Evolutionary conservation across 257 asterid genomes (phyloP), one percentile per base, ranked within the genome.

Genomic region (Nicotiana attenuata): DNA sequence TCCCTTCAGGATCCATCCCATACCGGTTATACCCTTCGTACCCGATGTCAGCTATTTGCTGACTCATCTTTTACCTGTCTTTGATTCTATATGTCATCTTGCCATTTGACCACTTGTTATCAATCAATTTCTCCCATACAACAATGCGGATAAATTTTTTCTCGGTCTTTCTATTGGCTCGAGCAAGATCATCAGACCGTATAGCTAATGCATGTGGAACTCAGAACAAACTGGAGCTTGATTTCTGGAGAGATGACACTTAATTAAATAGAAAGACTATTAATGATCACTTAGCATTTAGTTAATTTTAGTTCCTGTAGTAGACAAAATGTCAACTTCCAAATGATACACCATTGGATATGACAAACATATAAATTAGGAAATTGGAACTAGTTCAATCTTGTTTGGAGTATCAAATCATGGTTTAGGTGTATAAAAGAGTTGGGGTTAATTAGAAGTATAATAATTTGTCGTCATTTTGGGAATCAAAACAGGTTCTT

Each of bases 321-420:
- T 47, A 24, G 61, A 73, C 61, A 47, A 24, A 47, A 22, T 47
- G 38, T 73, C 79, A 73, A 73, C 63, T 14, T 73, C 61, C 24
- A 47, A 73, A 64, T 26, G 38, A 64, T 64, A 29, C 69, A 64
- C 38, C 6, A 73, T 24, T 47, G 29, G 24, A 73, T 73, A 47
- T 56, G 33, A 71, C 22, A 13, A 47, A 45, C 61, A 71, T 13
- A 24, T 2, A 47, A 47, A 73, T 45, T 73, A 73, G 9, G 11
- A 22, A 47, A 22, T 3, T 19, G 63, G 26, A 56, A 17, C 24
- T 5, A 5, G 63, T 56, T 73, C 17, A 73, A 73, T 24, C 9
- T 17, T 73, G 15, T 73, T 73, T 73, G 79, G 61, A 14, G 33
- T 24, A 73, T 47, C 79, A 47, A 73, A 73, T 73, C 79, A 73